Conservation (phyloP, 305 asterid genomes). For the Fraxinus xanthoxyloides region DNA sequence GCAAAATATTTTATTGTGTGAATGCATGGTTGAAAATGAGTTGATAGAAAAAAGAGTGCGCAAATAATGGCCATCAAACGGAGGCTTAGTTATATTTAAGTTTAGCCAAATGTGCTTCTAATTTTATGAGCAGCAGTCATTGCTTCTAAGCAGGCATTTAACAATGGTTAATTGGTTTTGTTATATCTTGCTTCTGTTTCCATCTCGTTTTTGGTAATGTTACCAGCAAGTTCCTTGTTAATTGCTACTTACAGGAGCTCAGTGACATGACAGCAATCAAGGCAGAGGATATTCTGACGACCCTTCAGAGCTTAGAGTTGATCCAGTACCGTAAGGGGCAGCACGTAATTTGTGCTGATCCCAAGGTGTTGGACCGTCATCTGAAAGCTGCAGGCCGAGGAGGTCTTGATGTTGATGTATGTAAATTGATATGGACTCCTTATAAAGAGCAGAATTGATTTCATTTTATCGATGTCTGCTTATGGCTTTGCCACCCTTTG, state of each 20-base stretch:
- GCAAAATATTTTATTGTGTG: too few species aligned
- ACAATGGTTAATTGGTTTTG: not conserved
- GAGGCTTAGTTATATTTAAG: too few species aligned
- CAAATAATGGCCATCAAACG: too few species aligned
- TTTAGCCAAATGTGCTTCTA: too few species aligned
- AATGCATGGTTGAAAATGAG: too few species aligned
- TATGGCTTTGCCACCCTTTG: not conserved
- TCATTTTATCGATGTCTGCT: not conserved
- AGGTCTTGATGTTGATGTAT: constrained; percentile 90
- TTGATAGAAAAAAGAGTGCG: too few species aligned
- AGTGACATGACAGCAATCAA: constrained; percentile 98
- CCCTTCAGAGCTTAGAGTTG: constrained; percentile 83
- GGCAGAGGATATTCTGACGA: constrained; percentile 86
- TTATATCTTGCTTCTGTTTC: not conserved
- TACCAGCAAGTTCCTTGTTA: not conserved
- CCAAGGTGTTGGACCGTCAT: constrained; percentile 93
- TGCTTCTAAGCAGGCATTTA: too few species aligned
- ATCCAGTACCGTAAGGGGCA: constrained; percentile 95
- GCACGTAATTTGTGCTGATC: constrained; percentile 95
- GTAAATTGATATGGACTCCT: constrained; percentile 96
- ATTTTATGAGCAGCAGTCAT: too few species aligned
- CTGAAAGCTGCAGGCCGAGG: constrained; percentile 98
- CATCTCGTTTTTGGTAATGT: too few species aligned
- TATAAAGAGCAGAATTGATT: constrained; percentile 79
- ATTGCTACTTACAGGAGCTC: constrained; percentile 57